Conservation (phyloP, 257 asterid species). For the Solanum commersonii region DNA sequence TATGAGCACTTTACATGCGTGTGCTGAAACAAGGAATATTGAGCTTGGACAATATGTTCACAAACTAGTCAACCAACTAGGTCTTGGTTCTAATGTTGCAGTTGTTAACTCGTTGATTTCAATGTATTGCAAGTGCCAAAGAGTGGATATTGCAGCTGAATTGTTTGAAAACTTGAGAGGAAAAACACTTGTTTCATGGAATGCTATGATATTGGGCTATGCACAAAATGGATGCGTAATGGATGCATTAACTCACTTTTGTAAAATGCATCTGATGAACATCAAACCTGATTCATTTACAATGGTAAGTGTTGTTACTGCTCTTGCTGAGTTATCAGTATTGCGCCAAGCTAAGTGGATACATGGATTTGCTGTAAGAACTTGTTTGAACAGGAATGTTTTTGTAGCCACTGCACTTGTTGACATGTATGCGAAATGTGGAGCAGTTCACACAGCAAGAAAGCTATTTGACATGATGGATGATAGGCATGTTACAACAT, state of each 20-base stretch:
- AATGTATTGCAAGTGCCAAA: slow-evolving; percentile 85
- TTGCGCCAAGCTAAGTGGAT: slow-evolving; percentile 81
- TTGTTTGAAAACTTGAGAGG: slow-evolving; percentile 37
- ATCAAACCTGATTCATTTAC: slow-evolving; percentile 76
- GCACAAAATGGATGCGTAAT: slow-evolving; percentile 59
- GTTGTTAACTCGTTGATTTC: slow-evolving; percentile 73
- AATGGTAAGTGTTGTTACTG: slow-evolving; percentile 68
- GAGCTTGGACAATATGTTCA: slow-evolving; percentile 58
- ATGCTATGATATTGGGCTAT: slow-evolving; percentile 76
- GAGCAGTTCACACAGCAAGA: slow-evolving; percentile 65
- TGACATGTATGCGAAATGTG: slow-evolving; percentile 92
- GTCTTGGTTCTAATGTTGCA: slow-evolving; percentile 43
- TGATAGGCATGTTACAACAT: slow-evolving; percentile 69
- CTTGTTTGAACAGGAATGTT: slow-evolving; percentile 38
- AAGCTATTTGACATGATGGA: slow-evolving; percentile 51
- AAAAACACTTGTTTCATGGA: slow-evolving; percentile 81
- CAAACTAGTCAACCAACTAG: slow-evolving; percentile 27
- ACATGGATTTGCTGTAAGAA: slow-evolving; percentile 60
- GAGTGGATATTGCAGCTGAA: slow-evolving; percentile 49
- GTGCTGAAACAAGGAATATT: slow-evolving; percentile 48
- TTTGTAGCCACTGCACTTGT: slow-evolving; percentile 79
- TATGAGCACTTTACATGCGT: slow-evolving; percentile 77
- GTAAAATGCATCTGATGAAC: slow-evolving; percentile 45
- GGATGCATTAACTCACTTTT: slow-evolving; percentile 56
- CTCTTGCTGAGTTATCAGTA: slow-evolving; percentile 75